These are phyloP conservation scores for Aspergillus funiculosus DNA, from an alignment of 495 filamentous ascomycete genomes.

Conservation along the genomic window DNA sequence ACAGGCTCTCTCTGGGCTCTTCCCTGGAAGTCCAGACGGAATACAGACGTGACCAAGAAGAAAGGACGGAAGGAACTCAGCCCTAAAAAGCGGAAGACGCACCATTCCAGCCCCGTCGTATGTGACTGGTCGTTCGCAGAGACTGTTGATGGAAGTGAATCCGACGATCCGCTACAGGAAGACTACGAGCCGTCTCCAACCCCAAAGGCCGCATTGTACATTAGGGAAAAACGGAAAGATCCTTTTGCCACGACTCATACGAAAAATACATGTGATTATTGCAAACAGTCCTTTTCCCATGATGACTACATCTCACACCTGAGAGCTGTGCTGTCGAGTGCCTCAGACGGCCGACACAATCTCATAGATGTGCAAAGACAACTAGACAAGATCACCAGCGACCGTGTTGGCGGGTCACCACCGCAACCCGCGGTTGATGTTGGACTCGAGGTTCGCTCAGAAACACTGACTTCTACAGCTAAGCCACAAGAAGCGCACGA, in stretches of 20 bases:
- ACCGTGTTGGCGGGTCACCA: not conserved
- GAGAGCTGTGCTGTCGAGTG: conserved; percentile 8
- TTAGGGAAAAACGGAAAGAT: conserved; percentile 22
- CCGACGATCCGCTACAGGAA: conserved; percentile 45
- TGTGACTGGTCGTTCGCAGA: conserved; percentile 43
- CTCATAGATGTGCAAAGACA: conserved; percentile 4
- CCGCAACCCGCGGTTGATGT: not conserved
- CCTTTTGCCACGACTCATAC: conserved; percentile 4
- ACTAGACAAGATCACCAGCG: conserved; percentile 1
- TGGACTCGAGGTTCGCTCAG: not conserved
- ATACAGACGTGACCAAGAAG: conserved; percentile 20
- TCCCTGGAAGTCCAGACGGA: conserved; percentile 19
- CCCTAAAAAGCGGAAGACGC: conserved; percentile 24
- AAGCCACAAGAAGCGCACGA: not conserved
- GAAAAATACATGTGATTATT: conserved; percentile 10
- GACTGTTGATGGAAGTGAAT: conserved; percentile 36
- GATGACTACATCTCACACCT: conserved; percentile 14
- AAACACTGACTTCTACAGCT: not conserved
- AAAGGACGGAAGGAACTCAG: conserved; percentile 22
- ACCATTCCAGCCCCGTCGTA: conserved; percentile 33
- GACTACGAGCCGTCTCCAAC: conserved; percentile 31
- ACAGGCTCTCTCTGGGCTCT: conserved; percentile 38
- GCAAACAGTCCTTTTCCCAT: conserved; percentile 12
- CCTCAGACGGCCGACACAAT: conserved; percentile 15
- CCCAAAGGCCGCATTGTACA: conserved; percentile 18